Conservation (phyloP, 2,329 filamentous ascomycete species). For the Colletotrichum sp. region DNA sequence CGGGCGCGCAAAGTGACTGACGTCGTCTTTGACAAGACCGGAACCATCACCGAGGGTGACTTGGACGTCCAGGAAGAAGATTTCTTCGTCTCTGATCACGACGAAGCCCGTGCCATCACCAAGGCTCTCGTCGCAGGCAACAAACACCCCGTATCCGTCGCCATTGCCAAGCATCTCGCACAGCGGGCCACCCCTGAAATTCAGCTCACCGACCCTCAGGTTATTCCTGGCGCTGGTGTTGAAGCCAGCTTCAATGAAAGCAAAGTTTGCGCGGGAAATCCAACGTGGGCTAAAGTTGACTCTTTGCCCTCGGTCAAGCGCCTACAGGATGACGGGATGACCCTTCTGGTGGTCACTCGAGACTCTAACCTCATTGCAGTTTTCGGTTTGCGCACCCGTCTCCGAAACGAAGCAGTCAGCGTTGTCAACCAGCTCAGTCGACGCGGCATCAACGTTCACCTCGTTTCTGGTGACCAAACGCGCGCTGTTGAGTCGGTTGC, state of each 20-base stretch:
- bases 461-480: conserved; percentile 63
- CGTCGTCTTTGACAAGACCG: conserved; percentile 70
- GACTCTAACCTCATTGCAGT: conserved; percentile 40
- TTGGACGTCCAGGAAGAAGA: conserved; percentile 31
- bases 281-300: conserved; percentile 43
- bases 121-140: conserved; percentile 39
- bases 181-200: neutral
- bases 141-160: conserved; percentile 57
- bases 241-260: conserved; percentile 35
- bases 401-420: conserved; percentile 41
- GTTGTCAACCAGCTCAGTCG: conserved; percentile 50
- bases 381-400: conserved; percentile 50
- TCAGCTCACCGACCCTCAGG: conserved; percentile 30
- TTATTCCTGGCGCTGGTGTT: conserved; percentile 44
- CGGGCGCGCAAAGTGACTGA: conserved; percentile 55
- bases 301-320: conserved; percentile 22
- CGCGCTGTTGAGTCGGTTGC: conserved; percentile 55
- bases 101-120: conserved; percentile 28
- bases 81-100: conserved; percentile 22
- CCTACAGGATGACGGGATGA: conserved; percentile 26
- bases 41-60: conserved; percentile 60
- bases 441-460: conserved; percentile 54
- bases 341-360: conserved; percentile 31
- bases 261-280: conserved; percentile 48
- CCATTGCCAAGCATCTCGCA: conserved; percentile 48